Percentiles rank a stretch among this genome's conserved stretches.
Evolutionary conservation across 2,329 filamentous ascomycete genomes (phyloP).

Genomic region (Triangularia verruculosa): DNA sequence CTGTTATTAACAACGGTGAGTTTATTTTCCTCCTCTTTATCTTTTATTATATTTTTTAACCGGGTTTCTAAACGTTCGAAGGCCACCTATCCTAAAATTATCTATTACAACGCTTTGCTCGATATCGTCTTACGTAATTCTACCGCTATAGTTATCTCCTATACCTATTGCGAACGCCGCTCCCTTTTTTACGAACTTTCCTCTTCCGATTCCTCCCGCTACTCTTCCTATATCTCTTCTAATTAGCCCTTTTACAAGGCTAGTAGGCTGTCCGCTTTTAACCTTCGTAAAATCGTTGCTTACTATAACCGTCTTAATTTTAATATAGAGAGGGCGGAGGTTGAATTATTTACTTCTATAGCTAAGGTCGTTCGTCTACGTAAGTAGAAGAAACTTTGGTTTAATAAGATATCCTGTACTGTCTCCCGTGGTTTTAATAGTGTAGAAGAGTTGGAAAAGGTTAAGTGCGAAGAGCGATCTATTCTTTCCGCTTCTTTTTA

Average conservation of each 20-base stretch:
- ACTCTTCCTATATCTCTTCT: not conserved
- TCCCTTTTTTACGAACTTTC: not conserved
- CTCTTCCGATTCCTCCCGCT: not conserved
- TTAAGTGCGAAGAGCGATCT: not conserved
- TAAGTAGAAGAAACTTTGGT: not conserved
- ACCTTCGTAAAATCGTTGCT: not conserved
- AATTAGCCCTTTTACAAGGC: not conserved
- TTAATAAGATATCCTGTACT: not conserved
- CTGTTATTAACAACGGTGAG: too few species aligned
- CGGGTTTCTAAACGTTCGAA: not conserved
- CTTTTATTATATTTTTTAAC: not conserved
- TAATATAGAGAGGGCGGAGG: not conserved
- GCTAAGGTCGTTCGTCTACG: not conserved
- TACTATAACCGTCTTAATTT: not conserved
- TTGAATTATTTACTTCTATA: not conserved
- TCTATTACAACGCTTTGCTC: not conserved
- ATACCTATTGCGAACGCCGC: not conserved
- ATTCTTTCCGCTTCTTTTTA: too few species aligned
- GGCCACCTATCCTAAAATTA: not conserved
- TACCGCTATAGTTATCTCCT: not conserved
- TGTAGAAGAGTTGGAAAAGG: not conserved
- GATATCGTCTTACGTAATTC: not conserved
- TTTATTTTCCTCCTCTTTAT: not conserved
- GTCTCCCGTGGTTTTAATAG: not conserved
- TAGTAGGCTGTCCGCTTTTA: not conserved